Base-by-base conservation (phyloP, 2,329 filamentous ascomycete species). In the Scytalidium sp. region DNA sequence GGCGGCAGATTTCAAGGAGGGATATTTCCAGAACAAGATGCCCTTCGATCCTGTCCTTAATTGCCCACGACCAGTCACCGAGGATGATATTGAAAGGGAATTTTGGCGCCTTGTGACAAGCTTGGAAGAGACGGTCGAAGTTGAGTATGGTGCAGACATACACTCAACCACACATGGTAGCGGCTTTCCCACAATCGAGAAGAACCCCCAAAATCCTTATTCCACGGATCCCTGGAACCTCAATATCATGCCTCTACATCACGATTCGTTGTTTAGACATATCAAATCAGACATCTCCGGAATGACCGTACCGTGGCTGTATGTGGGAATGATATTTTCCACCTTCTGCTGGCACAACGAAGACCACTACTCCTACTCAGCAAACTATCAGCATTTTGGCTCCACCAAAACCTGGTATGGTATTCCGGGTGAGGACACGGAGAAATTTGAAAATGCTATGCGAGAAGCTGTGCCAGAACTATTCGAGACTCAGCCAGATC, bases 301-400 rank as follows among this genome's bases (percentile, higher is more conserved):
- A 32, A 99, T 99, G 94, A 99, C 94, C 0, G 93, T 99, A 7
- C 94, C 94, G 1, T 99, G 94, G 94, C 84, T 99, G 3, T 99
- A 99, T 64, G 94, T 99, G 3, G 94, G 94, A 54, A 99, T 99
- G 94, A 95, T 96, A 36, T 99, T 99, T 67, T 99, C 94, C 0
- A 97, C 94, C 0, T 99, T 99, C 64, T 99, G 94, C 69, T 99
- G 94, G 94, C 94, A 99, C 67, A 97, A 96, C 56, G 94, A 99
- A 64, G 94, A 99, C 63, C 94, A 99, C 64, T 97, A 96, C 65
- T 87, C 94, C 2, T 99, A 97, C 66, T 99, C 94, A 1, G 88
- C 94, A 46, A 99, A 99, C 59, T 99, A 97, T 62, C 94, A 99
- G 67, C 94, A 99, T 62, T 96, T 99, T 62, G 94, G 94, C 9